These are phyloP conservation scores for Barbarea vulgaris DNA, from an alignment of 345 rosid species.

Conservation along the genomic window DNA sequence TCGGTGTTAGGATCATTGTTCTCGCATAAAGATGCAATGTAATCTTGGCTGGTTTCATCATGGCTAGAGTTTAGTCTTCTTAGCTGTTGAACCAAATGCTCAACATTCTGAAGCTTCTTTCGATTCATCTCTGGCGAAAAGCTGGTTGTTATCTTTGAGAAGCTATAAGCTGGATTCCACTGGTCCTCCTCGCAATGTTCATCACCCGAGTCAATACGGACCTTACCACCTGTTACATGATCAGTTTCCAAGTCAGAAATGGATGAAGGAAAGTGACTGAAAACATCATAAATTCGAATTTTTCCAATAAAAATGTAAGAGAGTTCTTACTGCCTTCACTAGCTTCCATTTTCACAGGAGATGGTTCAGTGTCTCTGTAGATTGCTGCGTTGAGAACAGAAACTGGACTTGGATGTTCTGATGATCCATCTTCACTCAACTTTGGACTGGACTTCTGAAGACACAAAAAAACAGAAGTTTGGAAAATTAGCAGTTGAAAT, in stretches of 20 bases:
- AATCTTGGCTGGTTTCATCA: slow-evolving; percentile 86
- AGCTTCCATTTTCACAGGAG: slow-evolving; percentile 52
- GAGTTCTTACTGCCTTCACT: slow-evolving; percentile 30
- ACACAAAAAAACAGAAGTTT: neutral
- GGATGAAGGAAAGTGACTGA: neutral
- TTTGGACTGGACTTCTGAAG: slow-evolving; percentile 51
- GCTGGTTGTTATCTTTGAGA: slow-evolving; percentile 41
- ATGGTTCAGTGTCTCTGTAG: slow-evolving; percentile 58
- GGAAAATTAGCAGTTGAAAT: neutral
- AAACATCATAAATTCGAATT: neutral
- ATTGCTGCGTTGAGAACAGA: slow-evolving; percentile 70
- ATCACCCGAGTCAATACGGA: slow-evolving; percentile 36
- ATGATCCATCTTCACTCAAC: slow-evolving; percentile 50
- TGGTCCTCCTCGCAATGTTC: slow-evolving; percentile 50
- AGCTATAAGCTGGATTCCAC: slow-evolving; percentile 53
- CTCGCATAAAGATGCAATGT: slow-evolving; percentile 90
- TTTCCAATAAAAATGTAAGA: neutral
- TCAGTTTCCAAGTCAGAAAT: slow-evolving; percentile 34
- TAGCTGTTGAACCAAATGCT: slow-evolving; percentile 84
- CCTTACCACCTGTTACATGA: slow-evolving; percentile 44
- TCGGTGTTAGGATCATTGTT: slow-evolving; percentile 65
- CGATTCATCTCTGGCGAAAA: slow-evolving; percentile 65
- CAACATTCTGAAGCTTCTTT: slow-evolving; percentile 78
- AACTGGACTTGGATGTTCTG: slow-evolving; percentile 83
- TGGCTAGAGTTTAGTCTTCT: slow-evolving; percentile 77